Conservation (phyloP, 2,329 filamentous ascomycete genomes). For the Mariannaea elegans region DNA sequence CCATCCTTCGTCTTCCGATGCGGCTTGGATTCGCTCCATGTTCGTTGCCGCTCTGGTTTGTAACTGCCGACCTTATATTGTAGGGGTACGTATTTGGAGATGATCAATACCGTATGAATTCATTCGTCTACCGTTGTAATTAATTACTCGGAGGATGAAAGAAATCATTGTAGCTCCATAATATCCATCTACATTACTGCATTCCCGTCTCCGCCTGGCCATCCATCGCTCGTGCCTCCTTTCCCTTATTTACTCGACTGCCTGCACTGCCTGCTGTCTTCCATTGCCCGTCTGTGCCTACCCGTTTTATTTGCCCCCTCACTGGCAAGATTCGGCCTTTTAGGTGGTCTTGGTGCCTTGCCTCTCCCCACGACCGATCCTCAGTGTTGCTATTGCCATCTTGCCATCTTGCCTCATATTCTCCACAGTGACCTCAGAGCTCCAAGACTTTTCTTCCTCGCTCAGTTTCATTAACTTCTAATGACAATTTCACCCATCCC, state of each 20-base stretch:
- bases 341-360: not conserved
- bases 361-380: not conserved
- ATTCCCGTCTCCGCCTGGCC: constrained; percentile 4
- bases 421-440: constrained; percentile 27
- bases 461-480: constrained; percentile 1
- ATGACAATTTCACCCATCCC: constrained; percentile 10
- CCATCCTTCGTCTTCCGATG: not conserved
- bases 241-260: not conserved
- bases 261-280: not conserved
- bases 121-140: too few relatives aligned
- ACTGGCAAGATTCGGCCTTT: not conserved
- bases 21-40: too few relatives aligned
- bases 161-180: not conserved
- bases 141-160: too few relatives aligned
- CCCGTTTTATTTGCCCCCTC: not conserved
- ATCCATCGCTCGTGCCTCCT: not conserved
- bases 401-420: constrained; percentile 12
- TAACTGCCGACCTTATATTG: not conserved
- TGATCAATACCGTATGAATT: too few relatives aligned
- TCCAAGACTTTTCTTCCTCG: constrained; percentile 1
- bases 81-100: too few relatives aligned
- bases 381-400: constrained; percentile 7
- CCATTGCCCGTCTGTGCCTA: not conserved
- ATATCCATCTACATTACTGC: not conserved
- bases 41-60: too few relatives aligned